phyloP scores from a whole-genome alignment of 257 asterid genomes.

The Apocynum venetum region DNA sequence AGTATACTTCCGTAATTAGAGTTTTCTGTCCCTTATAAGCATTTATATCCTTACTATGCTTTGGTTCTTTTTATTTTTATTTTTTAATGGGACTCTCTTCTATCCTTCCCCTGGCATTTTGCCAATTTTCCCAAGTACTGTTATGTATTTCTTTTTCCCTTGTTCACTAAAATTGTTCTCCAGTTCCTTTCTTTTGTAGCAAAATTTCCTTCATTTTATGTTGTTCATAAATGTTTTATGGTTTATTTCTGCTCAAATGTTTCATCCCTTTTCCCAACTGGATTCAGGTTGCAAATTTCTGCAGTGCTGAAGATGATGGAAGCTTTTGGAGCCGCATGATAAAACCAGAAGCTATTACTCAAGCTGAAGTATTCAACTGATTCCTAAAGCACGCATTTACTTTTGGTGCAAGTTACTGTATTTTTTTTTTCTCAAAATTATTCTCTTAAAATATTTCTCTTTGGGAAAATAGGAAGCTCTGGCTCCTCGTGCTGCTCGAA shows the following conservation, averaged over 20 bases:
- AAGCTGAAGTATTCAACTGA: constrained; percentile 62
- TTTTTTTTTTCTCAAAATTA: not conserved
- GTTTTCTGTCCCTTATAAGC: not conserved
- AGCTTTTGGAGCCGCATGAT: constrained; percentile 99
- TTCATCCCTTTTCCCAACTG: not conserved
- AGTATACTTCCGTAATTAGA: constrained; percentile 15
- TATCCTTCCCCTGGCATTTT: not conserved
- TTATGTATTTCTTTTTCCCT: not conserved
- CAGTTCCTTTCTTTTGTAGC: not conserved
- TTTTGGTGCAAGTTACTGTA: not conserved
- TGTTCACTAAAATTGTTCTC: not conserved
- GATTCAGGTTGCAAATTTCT: constrained; percentile 89
- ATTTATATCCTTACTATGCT: not conserved
- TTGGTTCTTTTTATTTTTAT: not conserved
- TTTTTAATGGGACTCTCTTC: not conserved
- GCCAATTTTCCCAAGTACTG: not conserved
- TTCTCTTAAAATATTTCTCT: constrained; percentile 8
- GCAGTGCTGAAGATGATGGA: constrained; percentile 93
- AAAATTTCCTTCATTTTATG: not conserved
- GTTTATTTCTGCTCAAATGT: not conserved
- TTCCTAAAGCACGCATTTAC: constrained; percentile 15
- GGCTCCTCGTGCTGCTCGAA: constrained; percentile 98
- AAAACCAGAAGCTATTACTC: constrained; percentile 82
- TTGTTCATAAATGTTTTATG: not conserved
- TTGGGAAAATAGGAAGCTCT: constrained; percentile 59